phyloP scores from a whole-genome alignment of 495 filamentous ascomycete species.

The Evernia prunastri region DNA sequence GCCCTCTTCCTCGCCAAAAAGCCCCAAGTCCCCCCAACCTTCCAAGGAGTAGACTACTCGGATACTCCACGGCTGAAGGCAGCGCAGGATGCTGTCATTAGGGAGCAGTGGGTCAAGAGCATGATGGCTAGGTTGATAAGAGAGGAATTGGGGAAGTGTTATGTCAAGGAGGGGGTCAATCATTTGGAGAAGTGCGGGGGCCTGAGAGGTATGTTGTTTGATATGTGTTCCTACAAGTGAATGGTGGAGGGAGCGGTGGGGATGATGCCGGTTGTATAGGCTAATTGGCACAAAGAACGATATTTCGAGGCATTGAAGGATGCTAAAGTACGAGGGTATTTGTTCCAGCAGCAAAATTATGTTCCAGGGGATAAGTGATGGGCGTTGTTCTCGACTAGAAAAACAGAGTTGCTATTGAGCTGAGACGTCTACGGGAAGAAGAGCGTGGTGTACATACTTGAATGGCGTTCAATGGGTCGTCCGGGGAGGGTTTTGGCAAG shows the following conservation, averaged over 20 bases:
- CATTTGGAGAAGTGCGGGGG: slow-evolving; percentile 94
- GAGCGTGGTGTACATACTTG: neutral
- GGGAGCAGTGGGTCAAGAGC: slow-evolving; percentile 93
- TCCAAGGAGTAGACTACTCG: slow-evolving; percentile 95
- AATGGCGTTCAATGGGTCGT: slow-evolving; percentile 3
- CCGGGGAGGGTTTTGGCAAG: neutral
- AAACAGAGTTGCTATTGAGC: neutral
- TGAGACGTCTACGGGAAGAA: neutral
- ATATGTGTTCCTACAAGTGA: neutral
- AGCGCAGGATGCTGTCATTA: slow-evolving; percentile 87
- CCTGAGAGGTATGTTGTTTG: slow-evolving; percentile 68
- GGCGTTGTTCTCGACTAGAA: slow-evolving; percentile 7
- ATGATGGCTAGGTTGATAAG: slow-evolving; percentile 96
- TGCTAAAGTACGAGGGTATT: slow-evolving; percentile 77
- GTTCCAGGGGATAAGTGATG: slow-evolving; percentile 42
- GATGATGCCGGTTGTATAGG: slow-evolving; percentile 11
- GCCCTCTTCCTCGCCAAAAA: slow-evolving; percentile 87
- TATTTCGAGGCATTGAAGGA: slow-evolving; percentile 88
- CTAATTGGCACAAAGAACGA: slow-evolving; percentile 53
- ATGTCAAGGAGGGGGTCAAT: slow-evolving; percentile 88
- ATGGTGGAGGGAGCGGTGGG: neutral
- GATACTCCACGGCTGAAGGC: slow-evolving; percentile 85
- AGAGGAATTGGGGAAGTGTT: slow-evolving; percentile 94
- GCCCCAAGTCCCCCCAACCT: slow-evolving; percentile 86
- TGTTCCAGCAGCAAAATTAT: slow-evolving; percentile 90